Conservation (phyloP, 768 basidiomycete genomes). For the Boletus tylopilopsis region DNA sequence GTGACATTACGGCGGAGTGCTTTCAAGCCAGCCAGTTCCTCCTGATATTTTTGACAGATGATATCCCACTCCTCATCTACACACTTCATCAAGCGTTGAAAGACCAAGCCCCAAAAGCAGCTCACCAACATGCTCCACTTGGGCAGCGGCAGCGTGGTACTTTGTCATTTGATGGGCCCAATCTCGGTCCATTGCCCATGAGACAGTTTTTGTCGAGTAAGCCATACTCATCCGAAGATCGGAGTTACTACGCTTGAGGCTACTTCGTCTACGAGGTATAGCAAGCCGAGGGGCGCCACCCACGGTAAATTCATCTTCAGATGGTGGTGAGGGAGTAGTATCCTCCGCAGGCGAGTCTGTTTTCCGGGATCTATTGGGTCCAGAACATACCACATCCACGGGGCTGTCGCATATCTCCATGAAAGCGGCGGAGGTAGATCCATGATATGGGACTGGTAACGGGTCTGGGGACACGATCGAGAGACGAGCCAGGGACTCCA, state of each 20-base stretch:
- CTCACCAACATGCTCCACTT: slow-evolving; percentile 40
- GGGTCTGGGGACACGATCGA: slow-evolving; percentile 41
- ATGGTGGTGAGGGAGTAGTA: slow-evolving; percentile 26
- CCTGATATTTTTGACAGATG: slow-evolving; percentile 52
- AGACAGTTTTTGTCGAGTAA: slow-evolving; percentile 62
- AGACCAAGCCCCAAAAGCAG: not conserved
- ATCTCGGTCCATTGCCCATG: slow-evolving; percentile 71
- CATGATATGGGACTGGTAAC: slow-evolving; percentile 45
- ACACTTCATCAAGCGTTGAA: not conserved
- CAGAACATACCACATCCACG: slow-evolving; percentile 17
- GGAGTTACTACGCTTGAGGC: slow-evolving; percentile 54
- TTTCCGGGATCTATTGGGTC: slow-evolving; percentile 12
- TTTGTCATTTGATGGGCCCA: slow-evolving; percentile 54
- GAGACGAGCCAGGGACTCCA: slow-evolving; percentile 21
- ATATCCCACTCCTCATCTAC: slow-evolving; percentile 60
- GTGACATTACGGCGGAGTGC: slow-evolving; percentile 52
- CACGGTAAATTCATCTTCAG: slow-evolving; percentile 31
- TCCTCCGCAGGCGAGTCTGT: slow-evolving; percentile 16
- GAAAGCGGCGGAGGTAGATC: slow-evolving; percentile 29
- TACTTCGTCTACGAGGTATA: slow-evolving; percentile 53
- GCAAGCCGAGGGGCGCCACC: slow-evolving; percentile 31
- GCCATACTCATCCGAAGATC: slow-evolving; percentile 42
- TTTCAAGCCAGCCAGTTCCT: slow-evolving; percentile 60
- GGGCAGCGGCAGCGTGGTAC: slow-evolving; percentile 38
- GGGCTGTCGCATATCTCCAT: slow-evolving; percentile 34